A percentile compares a stretch with the other conserved stretches of the same genome.
phyloP scores from a whole-genome alignment of 2,329 filamentous ascomycete genomes.

The Alternaria rosae region DNA sequence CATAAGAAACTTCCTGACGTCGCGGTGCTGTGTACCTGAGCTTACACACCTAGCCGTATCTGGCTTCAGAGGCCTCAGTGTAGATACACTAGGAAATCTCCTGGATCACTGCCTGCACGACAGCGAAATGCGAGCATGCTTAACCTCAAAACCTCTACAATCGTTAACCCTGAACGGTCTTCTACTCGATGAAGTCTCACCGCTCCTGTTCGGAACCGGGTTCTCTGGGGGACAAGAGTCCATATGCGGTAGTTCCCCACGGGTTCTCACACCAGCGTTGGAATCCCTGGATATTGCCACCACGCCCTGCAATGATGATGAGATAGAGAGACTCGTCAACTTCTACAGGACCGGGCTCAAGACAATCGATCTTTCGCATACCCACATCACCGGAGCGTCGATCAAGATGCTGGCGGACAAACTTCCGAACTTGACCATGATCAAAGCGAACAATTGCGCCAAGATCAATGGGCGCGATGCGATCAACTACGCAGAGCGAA shows the following conservation, averaged over 20 bases:
- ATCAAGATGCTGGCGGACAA: constrained; percentile 49
- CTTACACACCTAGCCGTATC: constrained; percentile 30
- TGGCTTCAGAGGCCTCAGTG: constrained; percentile 14
- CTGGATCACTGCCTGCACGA: constrained; percentile 19
- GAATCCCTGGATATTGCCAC: constrained; percentile 23
- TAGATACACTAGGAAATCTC: constrained; percentile 12
- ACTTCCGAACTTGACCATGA: constrained; percentile 32
- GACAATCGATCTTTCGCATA: constrained; percentile 46
- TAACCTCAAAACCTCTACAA: constrained; percentile 5
- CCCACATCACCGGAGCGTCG: constrained; percentile 51
- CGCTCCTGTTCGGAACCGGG: neutral
- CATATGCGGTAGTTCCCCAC: constrained; percentile 24
- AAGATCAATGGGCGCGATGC: constrained; percentile 50
- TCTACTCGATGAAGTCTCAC: neutral
- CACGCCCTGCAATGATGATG: constrained; percentile 38
- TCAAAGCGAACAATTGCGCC: constrained; percentile 48
- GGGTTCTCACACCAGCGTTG: constrained; percentile 33
- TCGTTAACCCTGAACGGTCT: neutral
- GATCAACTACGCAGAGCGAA: constrained; percentile 49
- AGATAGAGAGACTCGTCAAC: constrained; percentile 38
- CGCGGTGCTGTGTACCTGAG: neutral
- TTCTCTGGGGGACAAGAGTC: neutral
- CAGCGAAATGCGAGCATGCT: neutral
- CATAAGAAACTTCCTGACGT: neutral
- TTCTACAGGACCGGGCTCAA: constrained; percentile 25